Conservation (phyloP, 345 rosid species). For the Eucalyptus tenuipes region DNA sequence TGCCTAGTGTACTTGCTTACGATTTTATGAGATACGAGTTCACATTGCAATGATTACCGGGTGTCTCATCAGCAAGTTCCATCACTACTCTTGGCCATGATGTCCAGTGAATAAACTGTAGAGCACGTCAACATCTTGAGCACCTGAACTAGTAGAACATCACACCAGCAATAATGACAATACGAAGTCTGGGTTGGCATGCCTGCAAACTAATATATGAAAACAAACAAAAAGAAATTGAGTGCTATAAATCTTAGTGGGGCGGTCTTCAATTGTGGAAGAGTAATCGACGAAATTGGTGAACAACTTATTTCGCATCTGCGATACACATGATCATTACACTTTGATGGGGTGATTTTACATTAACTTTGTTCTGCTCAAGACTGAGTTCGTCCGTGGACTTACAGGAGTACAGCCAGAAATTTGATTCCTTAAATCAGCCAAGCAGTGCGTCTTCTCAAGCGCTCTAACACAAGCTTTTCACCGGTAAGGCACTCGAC, state of each 20-base stretch:
- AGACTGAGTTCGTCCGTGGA: neutral
- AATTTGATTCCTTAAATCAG: neutral
- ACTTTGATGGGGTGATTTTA: neutral
- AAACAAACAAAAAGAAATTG: neutral
- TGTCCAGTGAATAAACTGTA: neutral
- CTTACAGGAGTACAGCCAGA: neutral
- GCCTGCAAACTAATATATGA: neutral
- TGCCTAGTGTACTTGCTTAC: neutral
- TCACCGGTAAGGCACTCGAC: conserved; percentile 69
- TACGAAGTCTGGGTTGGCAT: neutral
- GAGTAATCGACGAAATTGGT: neutral
- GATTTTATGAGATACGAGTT: neutral
- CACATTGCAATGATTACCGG: neutral
- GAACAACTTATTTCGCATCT: neutral
- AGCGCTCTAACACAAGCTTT: conserved; percentile 27
- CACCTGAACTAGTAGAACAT: neutral
- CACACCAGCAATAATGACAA: neutral
- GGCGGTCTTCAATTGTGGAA: neutral
- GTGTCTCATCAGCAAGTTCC: neutral
- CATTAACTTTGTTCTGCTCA: neutral
- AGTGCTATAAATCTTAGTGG: neutral
- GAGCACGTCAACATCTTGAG: neutral
- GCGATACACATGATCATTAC: neutral
- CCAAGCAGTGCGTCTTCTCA: conserved; percentile 1
- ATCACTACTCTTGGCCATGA: neutral